Evolutionary conservation across 768 basidiomycete genomes (phyloP).

Genomic region (Xerocomus potaroensis): DNA sequence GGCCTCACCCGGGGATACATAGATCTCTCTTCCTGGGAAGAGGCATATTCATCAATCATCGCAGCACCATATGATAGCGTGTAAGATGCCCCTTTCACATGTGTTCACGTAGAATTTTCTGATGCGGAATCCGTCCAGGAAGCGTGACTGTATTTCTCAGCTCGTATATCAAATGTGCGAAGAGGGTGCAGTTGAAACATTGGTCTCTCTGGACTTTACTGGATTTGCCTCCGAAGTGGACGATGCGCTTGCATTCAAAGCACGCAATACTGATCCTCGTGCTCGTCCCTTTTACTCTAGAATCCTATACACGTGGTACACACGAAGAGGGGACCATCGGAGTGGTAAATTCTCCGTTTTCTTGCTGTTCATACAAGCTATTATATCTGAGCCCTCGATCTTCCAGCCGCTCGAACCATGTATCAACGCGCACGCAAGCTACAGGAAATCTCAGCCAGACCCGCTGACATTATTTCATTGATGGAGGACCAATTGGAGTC

Average conservation of each 20-base stretch:
- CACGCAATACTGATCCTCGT: slow-evolving; percentile 88
- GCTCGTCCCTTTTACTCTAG: slow-evolving; percentile 80
- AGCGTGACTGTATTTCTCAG: slow-evolving; percentile 75
- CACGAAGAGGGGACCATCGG: slow-evolving; percentile 82
- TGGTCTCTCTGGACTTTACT: slow-evolving; percentile 81
- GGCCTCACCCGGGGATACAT: slow-evolving; percentile 72
- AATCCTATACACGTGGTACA: slow-evolving; percentile 94
- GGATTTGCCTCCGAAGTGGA: slow-evolving; percentile 86
- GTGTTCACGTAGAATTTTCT: slow-evolving; percentile 4
- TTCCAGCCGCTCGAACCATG: slow-evolving; percentile 83
- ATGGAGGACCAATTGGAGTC: slow-evolving; percentile 75
- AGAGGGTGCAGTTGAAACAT: slow-evolving; percentile 68
- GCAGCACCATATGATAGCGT: slow-evolving; percentile 69
- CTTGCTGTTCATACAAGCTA: slow-evolving; percentile 6
- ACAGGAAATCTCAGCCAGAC: slow-evolving; percentile 37
- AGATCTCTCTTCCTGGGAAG: slow-evolving; percentile 73
- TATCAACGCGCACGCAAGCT: slow-evolving; percentile 87
- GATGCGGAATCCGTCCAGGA: slow-evolving; percentile 43
- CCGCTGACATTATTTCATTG: slow-evolving; percentile 37
- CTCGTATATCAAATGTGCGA: slow-evolving; percentile 93
- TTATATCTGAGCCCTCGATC: slow-evolving; percentile 24
- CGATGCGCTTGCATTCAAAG: slow-evolving; percentile 84
- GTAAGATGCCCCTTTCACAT: slow-evolving; percentile 46
- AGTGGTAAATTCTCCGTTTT: slow-evolving; percentile 58
- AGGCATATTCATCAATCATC: slow-evolving; percentile 80